Evolutionary conservation across 139 green algal genomes (phyloP).

Genomic region (Chlamydomonas asymmetrica): DNA sequence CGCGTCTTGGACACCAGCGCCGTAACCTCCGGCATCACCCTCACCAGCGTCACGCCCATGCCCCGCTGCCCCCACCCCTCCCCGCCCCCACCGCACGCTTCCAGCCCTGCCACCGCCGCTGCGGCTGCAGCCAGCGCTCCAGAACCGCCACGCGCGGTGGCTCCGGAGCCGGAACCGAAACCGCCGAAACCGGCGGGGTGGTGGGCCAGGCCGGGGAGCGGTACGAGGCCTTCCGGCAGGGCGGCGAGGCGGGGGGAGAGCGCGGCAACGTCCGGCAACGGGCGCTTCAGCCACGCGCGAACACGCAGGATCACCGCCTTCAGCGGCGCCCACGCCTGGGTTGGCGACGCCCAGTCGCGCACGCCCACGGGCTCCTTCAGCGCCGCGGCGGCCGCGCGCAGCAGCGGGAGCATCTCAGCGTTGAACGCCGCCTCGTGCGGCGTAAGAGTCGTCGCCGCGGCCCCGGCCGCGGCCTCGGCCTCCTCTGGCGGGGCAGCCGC

Average conservation of each 20-base stretch:
- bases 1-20: constrained; percentile 88
- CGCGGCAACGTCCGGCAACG: constrained; percentile 28
- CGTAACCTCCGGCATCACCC: constrained; percentile 39
- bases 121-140: neutral
- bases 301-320: constrained; percentile 47
- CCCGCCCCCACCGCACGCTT: neutral
- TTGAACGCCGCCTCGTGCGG: constrained; percentile 48
- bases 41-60: constrained; percentile 43
- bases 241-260: constrained; percentile 51
- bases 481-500: no score
- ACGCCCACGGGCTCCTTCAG: constrained; percentile 17
- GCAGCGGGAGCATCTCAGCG: constrained; percentile 28
- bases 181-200: neutral
- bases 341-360: constrained; percentile 18
- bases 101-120: neutral
- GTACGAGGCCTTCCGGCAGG: constrained; percentile 40
- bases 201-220: constrained; percentile 48
- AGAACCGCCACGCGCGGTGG: neutral
- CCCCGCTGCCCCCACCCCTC: neutral
- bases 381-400: constrained; percentile 18
- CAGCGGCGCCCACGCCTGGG: constrained; percentile 40
- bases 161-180: neutral
- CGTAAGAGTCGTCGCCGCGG: no score
- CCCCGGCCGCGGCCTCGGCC: no score
- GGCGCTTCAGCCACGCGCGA: constrained; percentile 29